Conservation (phyloP, 1,284 basidiomycete genomes). For the Cryptococcus jaspeensis region DNA sequence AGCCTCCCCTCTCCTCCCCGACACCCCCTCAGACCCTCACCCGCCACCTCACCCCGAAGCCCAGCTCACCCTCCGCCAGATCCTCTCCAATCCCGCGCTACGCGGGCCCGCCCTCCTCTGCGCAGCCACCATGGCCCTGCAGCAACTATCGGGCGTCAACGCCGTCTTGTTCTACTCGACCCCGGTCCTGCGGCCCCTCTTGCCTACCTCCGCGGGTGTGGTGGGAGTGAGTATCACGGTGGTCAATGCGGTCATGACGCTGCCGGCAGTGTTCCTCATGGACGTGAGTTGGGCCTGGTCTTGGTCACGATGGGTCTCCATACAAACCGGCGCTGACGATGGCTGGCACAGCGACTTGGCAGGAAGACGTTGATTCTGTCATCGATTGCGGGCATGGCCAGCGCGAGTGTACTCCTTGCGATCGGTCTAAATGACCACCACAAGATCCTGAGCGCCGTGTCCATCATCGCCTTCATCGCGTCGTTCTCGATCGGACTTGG, state of each 20-base stretch:
- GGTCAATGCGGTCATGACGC: conserved; percentile 76
- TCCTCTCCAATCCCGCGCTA: conserved; percentile 60
- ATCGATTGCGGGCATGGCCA: conserved; percentile 62
- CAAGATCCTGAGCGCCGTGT: conserved; percentile 65
- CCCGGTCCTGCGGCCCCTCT: conserved; percentile 71
- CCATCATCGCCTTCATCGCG: conserved; percentile 79
- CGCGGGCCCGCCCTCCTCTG: conserved; percentile 68
- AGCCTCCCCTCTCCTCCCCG: conserved; percentile 29
- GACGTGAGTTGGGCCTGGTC: conserved; percentile 60
- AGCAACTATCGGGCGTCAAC: conserved; percentile 77
- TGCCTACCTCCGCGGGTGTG: conserved; percentile 66
- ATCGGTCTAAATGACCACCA: conserved; percentile 66
- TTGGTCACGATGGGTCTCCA: not conserved
- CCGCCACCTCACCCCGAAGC: conserved; percentile 31
- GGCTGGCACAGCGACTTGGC: conserved; percentile 42
- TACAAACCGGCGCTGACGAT: not conserved
- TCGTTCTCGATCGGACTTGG: conserved; percentile 88
- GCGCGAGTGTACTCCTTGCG: conserved; percentile 68
- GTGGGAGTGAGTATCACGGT: conserved; percentile 55
- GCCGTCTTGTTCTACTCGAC: conserved; percentile 88
- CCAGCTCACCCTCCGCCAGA: conserved; percentile 31
- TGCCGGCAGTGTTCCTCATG: conserved; percentile 79
- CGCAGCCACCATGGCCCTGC: conserved; percentile 69
- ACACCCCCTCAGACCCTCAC: not conserved
- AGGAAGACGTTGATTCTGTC: conserved; percentile 50